A percentile compares a stretch with the other conserved stretches of the same genome.
phyloP scores from a whole-genome alignment of 2,329 filamentous ascomycete species.

The Setomelanomma holmii region DNA sequence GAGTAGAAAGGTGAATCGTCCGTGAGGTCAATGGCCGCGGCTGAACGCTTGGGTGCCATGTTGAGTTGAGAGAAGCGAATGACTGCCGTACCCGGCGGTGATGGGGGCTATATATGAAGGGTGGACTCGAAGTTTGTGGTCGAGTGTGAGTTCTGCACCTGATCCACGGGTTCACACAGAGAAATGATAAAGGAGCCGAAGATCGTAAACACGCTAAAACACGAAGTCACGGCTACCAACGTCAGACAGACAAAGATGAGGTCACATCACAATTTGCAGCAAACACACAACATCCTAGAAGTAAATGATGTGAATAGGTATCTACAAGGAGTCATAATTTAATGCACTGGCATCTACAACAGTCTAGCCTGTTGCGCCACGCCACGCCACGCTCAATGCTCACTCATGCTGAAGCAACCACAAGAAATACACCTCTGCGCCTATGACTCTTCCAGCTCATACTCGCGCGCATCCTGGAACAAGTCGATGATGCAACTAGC shows the following conservation, averaged over 20 bases:
- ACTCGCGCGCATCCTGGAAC: conserved; percentile 80
- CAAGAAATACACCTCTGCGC: no score
- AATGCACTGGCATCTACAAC: conserved; percentile 4
- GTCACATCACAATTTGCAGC: background rate
- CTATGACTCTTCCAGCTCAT: conserved; percentile 36
- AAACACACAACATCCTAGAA: background rate
- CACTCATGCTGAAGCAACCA: no score
- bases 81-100: background rate
- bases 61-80: background rate
- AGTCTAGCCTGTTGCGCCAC: no score
- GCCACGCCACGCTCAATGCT: no score
- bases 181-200: background rate
- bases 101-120: background rate
- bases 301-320: background rate
- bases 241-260: background rate
- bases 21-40: conserved; percentile 15
- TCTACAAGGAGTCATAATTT: background rate
- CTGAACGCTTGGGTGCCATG: conserved; percentile 15
- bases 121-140: background rate
- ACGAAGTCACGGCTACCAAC: conserved; percentile 4
- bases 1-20: conserved; percentile 16
- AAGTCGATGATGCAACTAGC: conserved; percentile 93
- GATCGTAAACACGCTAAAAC: conserved; percentile 7
- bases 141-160: no score
- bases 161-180: background rate